These are phyloP conservation scores for Camelina neglecta DNA, from an alignment of 345 rosid species.

Conservation along the genomic window DNA sequence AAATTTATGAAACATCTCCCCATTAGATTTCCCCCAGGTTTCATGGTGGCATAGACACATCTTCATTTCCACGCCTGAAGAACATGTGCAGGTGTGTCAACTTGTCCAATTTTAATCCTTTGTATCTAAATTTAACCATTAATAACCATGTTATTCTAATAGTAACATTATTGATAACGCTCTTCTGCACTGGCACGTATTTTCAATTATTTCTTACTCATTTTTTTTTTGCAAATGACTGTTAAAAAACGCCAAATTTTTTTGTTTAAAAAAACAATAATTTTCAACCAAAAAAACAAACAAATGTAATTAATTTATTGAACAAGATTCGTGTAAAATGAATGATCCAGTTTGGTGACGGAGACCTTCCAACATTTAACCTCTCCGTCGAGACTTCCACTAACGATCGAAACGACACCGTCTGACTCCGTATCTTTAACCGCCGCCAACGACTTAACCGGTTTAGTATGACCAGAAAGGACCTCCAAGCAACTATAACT, in stretches of 20 bases:
- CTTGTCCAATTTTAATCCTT: conserved; percentile 1
- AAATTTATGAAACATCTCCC: conserved; percentile 3
- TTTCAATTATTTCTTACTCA: conserved; percentile 1
- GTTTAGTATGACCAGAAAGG: conserved; percentile 68
- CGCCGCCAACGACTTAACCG: conserved; percentile 81
- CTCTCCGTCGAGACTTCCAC: conserved; percentile 88
- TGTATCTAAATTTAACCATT: not conserved
- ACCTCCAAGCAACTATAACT: conserved; percentile 69
- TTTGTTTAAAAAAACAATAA: conserved; percentile 16
- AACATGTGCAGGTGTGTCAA: conserved; percentile 37
- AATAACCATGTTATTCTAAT: not conserved
- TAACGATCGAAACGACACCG: conserved; percentile 58
- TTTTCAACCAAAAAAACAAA: not conserved
- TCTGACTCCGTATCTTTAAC: conserved; percentile 45
- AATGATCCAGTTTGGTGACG: conserved; percentile 46
- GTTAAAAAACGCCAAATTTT: conserved; percentile 36
- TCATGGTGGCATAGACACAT: conserved; percentile 6
- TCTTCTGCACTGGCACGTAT: not conserved
- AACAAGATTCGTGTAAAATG: conserved; percentile 28
- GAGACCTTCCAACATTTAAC: conserved; percentile 67
- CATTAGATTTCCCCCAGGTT: conserved; percentile 35
- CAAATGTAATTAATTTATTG: not conserved
- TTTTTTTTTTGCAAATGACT: conserved; percentile 15
- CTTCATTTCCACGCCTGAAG: conserved; percentile 14
- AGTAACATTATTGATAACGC: not conserved